Evolutionary conservation across 2,329 filamentous ascomycete genomes (phyloP).

Genomic region (Penicillium hesseltinei): DNA sequence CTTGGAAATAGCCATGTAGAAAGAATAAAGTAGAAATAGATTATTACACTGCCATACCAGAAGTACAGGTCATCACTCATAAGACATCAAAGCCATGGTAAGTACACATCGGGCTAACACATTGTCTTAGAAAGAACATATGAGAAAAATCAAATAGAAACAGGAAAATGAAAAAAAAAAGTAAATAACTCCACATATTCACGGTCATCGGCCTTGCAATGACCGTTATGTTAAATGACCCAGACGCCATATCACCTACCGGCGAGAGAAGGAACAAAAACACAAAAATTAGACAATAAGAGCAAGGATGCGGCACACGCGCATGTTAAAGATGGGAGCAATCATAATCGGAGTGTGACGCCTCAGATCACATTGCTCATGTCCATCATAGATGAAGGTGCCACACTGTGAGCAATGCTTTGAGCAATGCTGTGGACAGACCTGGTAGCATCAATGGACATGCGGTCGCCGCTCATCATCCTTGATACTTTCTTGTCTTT

Average conservation of each 20-base stretch:
- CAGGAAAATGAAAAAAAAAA: conserved; percentile 8
- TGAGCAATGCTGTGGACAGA: conserved; percentile 45
- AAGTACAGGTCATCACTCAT: conserved; percentile 31
- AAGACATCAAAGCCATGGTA: conserved; percentile 30
- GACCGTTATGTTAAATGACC: conserved; percentile 9
- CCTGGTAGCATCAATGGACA: conserved; percentile 41
- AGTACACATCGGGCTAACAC: conserved; percentile 22
- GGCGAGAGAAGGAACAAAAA: conserved; percentile 2
- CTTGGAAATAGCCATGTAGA: neutral
- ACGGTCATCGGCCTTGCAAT: conserved; percentile 2
- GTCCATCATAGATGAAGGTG: conserved; percentile 44
- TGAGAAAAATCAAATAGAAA: conserved; percentile 13
- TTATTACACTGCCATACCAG: conserved; percentile 27
- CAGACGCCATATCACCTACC: conserved; percentile 7
- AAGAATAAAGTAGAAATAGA: conserved; percentile 4
- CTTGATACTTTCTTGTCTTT: conserved; percentile 44
- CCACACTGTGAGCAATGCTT: conserved; percentile 43
- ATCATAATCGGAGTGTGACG: conserved; percentile 37
- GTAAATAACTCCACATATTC: conserved; percentile 13
- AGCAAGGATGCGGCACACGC: neutral
- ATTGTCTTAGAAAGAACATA: conserved; percentile 12
- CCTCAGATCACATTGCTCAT: conserved; percentile 47
- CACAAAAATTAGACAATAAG: conserved; percentile 1
- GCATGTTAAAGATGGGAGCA: conserved; percentile 8
- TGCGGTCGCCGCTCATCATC: conserved; percentile 42